These are phyloP conservation scores for Porphyra umbilicalis DNA, from an alignment of 31 red algal genomes.

Conservation along the genomic window DNA sequence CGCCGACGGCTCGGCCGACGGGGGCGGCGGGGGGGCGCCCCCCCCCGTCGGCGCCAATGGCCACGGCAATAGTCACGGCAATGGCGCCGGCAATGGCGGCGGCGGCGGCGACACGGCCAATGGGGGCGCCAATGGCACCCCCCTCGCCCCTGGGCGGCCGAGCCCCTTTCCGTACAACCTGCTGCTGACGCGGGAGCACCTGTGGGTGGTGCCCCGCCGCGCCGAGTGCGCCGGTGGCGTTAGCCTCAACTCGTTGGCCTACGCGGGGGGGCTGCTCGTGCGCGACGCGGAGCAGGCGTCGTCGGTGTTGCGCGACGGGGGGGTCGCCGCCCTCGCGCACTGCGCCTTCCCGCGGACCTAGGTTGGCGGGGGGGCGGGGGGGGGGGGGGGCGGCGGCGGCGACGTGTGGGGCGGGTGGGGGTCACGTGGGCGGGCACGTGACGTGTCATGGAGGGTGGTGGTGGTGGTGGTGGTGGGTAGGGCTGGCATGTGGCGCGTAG, in stretches of 20 bases:
- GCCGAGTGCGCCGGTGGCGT: conserved; percentile 51
- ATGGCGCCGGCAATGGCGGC: too few relatives aligned
- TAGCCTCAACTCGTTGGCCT: conserved; percentile 74
- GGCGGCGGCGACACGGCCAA: too few relatives aligned
- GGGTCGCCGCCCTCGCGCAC: conserved; percentile 6
- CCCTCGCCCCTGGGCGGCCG: neutral
- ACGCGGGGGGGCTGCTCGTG: conserved; percentile 65
- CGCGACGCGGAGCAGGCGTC: conserved; percentile 9
- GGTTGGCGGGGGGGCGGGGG: too few relatives aligned
- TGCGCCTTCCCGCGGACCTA: neutral
- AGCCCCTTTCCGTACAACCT: conserved; percentile 75
- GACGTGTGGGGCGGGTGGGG: too few relatives aligned
- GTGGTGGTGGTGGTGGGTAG: too few relatives aligned
- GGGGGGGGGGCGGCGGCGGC: too few relatives aligned
- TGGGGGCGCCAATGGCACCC: too few relatives aligned
- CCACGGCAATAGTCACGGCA: too few relatives aligned
- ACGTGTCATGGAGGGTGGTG: too few relatives aligned
- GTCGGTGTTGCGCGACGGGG: conserved; percentile 14
- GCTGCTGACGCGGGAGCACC: conserved; percentile 56
- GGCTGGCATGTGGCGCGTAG: too few relatives aligned
- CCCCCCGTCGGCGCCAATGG: neutral
- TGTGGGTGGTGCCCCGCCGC: conserved; percentile 71
- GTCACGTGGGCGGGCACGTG: too few relatives aligned
- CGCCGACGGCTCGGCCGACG: neutral
- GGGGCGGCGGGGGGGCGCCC: neutral